These are phyloP conservation scores for Paraphaeosphaeria minitans DNA, from an alignment of 2,329 filamentous ascomycete genomes.

Conservation along the genomic window DNA sequence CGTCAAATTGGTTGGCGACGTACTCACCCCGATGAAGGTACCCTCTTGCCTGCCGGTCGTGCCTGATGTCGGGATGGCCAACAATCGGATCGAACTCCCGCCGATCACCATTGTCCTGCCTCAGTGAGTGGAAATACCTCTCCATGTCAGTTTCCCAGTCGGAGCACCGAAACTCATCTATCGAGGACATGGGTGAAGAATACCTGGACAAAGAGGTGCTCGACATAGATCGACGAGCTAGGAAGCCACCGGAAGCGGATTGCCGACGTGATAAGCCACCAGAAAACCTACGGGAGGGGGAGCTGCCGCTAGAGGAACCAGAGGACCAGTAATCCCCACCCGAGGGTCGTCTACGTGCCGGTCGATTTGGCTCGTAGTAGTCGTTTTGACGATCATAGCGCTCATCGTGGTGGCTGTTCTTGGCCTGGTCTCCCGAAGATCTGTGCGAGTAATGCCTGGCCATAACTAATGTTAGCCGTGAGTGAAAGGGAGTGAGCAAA, in stretches of 20 bases:
- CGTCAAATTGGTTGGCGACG: conserved; percentile 13
- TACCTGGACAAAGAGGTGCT: background rate
- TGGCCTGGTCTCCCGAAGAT: background rate
- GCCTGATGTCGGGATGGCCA: background rate
- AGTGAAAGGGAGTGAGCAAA: background rate
- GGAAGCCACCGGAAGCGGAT: background rate
- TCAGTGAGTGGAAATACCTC: background rate
- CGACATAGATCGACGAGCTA: background rate
- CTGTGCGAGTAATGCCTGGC: background rate
- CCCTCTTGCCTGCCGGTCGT: background rate
- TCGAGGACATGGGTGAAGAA: background rate
- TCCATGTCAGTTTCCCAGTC: background rate
- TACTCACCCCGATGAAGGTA: background rate
- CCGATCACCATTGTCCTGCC: background rate
- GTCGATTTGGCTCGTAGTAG: background rate
- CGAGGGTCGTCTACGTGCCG: background rate
- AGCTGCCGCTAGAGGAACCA: background rate
- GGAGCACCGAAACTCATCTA: background rate
- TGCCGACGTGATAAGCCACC: background rate
- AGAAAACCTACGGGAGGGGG: background rate
- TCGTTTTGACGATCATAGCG: background rate
- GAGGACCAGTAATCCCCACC: background rate
- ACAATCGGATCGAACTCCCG: background rate
- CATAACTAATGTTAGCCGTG: background rate
- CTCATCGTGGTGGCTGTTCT: background rate